Base-by-base conservation (phyloP, 257 asterid genomes). In the Voacanga thouarsii region DNA sequence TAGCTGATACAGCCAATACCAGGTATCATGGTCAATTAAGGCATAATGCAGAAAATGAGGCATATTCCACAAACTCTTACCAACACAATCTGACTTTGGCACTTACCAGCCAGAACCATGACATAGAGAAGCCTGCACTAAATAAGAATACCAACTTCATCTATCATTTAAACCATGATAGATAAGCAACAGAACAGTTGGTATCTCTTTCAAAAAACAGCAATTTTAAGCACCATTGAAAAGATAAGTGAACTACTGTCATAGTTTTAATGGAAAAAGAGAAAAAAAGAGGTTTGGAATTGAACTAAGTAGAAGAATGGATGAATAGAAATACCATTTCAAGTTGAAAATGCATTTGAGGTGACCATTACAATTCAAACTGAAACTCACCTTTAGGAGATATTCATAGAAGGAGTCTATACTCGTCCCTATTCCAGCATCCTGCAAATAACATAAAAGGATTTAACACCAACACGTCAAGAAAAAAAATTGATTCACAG, bases 351-450 rank as follows among this genome's bases (percentile, higher is more conserved):
- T 18, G 75, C 71, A 78, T 24, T 55, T 69, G 33, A 26, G 3
- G 18, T 12, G 65, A 30, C 19, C 50, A 70, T 55, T 56, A 51
- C n/a, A 37, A 37, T n/a, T 55, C 53, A 55, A 55, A 53, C 69
- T 11, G 23, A 43, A 77, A 82, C 85, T 78, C 82, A 92, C 99
- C 98, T 96, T 96, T 68, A 96, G 84, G 64, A 96, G 96, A 85
- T 96, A 96, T 84, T 96, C 99, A 76, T 96, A 96, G 83, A 93
- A 96, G 76, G 99, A 96, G 89, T 95, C 99, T 81, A 95, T 90
- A 86, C 99, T 95, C 72, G 99, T 95, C 78, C 99, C 99, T 75
- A 95, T 93, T 84, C 99, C 99, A 74, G 99, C 98, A 88, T 95
- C 99, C 99, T 95, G 91, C 85, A 88, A 84, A 77, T 49, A 85